phyloP scores from a whole-genome alignment of 441 rosid genomes.

The Populus hybrid region DNA sequence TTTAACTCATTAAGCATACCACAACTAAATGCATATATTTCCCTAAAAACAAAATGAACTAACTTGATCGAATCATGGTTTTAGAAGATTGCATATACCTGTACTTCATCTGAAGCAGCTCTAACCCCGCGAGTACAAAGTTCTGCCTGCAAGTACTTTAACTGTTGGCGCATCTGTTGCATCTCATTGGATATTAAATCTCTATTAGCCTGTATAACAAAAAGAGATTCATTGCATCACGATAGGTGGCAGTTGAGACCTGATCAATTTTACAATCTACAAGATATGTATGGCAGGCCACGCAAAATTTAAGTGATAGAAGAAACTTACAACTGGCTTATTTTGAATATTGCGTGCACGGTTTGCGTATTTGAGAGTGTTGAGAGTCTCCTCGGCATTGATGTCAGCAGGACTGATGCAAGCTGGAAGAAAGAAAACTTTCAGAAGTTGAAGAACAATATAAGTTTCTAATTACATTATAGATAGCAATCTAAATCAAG shows the following conservation, averaged over 20 bases:
- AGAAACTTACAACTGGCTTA: constrained; percentile 83
- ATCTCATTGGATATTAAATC: constrained; percentile 94
- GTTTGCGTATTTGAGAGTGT: constrained; percentile 94
- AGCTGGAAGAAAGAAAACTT: constrained; percentile 43
- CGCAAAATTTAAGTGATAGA: neutral
- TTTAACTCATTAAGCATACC: neutral
- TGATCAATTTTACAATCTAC: neutral
- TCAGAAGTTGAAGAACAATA: neutral
- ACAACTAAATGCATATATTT: neutral
- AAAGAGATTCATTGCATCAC: neutral
- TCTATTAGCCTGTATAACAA: constrained; percentile 64
- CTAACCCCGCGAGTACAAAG: constrained; percentile 85
- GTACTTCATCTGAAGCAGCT: constrained; percentile 76
- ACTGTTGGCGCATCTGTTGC: constrained; percentile 94
- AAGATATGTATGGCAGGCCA: neutral
- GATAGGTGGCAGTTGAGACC: constrained; percentile 2
- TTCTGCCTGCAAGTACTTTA: constrained; percentile 92
- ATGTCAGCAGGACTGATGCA: constrained; percentile 99
- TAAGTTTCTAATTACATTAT: neutral
- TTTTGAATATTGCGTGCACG: constrained; percentile 98
- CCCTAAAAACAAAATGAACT: neutral
- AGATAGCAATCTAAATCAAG: neutral
- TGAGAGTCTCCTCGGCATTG: constrained; percentile 96
- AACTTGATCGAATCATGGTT: neutral
- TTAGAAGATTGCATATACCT: constrained; percentile 38